Conservation (phyloP, 176 grass and related monocot species). For the Eleusine coracana region DNA sequence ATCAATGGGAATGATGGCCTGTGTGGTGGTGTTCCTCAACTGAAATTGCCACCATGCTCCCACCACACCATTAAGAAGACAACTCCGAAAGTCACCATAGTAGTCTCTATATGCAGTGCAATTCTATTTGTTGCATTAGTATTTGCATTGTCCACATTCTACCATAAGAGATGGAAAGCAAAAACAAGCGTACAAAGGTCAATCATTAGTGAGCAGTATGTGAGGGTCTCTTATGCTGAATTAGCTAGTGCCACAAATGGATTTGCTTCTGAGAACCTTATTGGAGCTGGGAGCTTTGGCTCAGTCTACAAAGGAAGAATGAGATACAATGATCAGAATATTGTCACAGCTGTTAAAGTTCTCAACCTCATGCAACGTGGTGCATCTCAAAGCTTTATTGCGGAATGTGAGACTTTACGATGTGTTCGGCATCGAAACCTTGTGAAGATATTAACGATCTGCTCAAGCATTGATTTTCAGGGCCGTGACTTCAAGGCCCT, state of each 20-base stretch:
- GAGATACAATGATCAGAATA: neutral
- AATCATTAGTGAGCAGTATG: neutral
- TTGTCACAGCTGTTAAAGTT: conserved; percentile 1
- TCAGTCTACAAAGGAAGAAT: conserved; percentile 28
- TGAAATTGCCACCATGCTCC: conserved; percentile 25
- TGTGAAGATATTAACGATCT: conserved; percentile 12
- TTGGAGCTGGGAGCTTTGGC: conserved; percentile 3
- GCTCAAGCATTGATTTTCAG: conserved; percentile 33
- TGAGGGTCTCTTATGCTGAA: conserved; percentile 29
- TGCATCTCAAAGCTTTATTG: neutral
- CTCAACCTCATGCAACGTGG: conserved; percentile 15
- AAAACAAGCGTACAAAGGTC: neutral
- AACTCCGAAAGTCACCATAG: neutral
- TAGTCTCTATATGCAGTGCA: neutral
- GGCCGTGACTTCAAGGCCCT: conserved; percentile 19
- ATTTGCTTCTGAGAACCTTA: conserved; percentile 23
- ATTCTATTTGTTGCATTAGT: neutral
- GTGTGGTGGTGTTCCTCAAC: conserved; percentile 42
- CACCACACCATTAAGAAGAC: neutral
- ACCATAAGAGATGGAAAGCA: neutral
- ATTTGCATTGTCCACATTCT: neutral
- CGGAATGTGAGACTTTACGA: conserved; percentile 22
- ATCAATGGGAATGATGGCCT: conserved; percentile 44
- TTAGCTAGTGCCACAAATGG: conserved; percentile 18
- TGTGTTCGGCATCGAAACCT: conserved; percentile 25